These are phyloP conservation scores for Aspergillus bombycis DNA, from an alignment of 2,329 filamentous ascomycete species.

Conservation along the genomic window DNA sequence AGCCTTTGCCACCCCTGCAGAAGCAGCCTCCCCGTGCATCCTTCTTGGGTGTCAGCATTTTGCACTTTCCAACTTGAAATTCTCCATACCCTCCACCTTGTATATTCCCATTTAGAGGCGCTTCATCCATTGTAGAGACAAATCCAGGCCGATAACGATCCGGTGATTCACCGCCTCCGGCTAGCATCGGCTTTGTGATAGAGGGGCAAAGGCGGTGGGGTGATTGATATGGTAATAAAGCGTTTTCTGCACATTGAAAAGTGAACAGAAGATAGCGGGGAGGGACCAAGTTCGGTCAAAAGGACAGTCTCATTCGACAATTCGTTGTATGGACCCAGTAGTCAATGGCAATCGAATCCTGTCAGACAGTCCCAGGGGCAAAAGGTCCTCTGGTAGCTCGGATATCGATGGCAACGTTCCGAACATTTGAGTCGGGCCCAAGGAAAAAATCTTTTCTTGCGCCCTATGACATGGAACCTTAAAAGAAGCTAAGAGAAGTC, in stretches of 20 bases:
- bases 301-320: background rate
- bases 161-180: background rate
- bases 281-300: background rate
- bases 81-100: background rate
- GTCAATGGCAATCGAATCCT: constrained; percentile 4
- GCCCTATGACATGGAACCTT: background rate
- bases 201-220: constrained; percentile 3
- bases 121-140: background rate
- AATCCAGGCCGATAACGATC: background rate
- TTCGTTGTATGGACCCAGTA: background rate
- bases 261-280: background rate
- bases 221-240: background rate
- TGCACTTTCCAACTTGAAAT: background rate
- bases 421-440: constrained; percentile 7
- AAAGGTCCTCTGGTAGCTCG: constrained; percentile 5
- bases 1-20: background rate
- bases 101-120: background rate
- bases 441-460: constrained; percentile 5
- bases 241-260: constrained; percentile 1
- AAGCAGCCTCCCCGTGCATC: background rate
- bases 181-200: background rate
- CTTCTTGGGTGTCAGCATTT: background rate
- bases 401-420: constrained; percentile 20
- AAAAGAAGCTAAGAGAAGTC: background rate
- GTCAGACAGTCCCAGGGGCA: background rate